Conservation (phyloP, 148 eudicot species). For the Camellia lanceoleosa region DNA sequence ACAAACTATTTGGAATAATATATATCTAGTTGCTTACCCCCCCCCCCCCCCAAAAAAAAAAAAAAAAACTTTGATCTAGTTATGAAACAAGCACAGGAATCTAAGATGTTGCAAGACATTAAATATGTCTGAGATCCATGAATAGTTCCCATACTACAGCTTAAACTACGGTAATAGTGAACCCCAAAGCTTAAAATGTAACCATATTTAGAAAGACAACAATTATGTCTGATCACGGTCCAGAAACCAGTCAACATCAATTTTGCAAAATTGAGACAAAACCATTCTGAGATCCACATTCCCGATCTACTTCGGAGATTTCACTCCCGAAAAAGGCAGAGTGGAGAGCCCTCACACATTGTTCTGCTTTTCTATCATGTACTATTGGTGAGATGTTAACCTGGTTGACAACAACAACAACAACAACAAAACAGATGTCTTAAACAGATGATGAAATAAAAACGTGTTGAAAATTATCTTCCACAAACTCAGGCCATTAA, state of each 20-base stretch:
- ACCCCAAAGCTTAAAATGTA: neutral
- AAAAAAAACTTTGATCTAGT: neutral
- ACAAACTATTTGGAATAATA: neutral
- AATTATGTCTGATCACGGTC: neutral
- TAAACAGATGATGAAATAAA: neutral
- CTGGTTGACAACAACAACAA: slow-evolving; percentile 30
- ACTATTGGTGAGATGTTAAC: slow-evolving; percentile 93
- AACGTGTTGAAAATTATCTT: neutral
- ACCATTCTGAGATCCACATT: slow-evolving; percentile 26
- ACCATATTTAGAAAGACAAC: neutral
- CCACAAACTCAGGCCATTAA: neutral
- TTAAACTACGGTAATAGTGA: neutral
- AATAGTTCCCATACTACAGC: neutral
- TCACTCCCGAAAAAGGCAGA: slow-evolving; percentile 70
- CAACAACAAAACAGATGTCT: neutral
- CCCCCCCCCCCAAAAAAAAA: too few relatives aligned
- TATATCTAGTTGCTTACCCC: too few relatives aligned
- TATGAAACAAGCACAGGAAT: neutral
- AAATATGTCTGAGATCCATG: neutral
- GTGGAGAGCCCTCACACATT: slow-evolving; percentile 85
- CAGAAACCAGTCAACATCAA: slow-evolving; percentile 4
- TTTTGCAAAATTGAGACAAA: slow-evolving; percentile 7
- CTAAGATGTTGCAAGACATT: neutral
- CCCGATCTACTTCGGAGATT: slow-evolving; percentile 19
- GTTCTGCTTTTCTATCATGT: slow-evolving; percentile 79